These are phyloP conservation scores for Monosporascus sp. DNA, from an alignment of 2,329 filamentous ascomycete species.

Conservation along the genomic window DNA sequence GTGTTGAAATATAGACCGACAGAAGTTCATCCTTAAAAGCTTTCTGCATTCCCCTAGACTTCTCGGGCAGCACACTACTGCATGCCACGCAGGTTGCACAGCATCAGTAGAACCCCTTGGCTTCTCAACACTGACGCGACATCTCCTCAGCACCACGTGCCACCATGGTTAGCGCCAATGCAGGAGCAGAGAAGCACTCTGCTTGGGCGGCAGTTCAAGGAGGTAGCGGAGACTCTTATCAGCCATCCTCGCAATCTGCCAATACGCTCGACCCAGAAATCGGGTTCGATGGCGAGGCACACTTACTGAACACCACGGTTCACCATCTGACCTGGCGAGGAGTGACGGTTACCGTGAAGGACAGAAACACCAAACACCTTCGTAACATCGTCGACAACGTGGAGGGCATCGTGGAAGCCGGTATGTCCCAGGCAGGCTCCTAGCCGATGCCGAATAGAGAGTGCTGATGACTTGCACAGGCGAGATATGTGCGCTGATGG, in stretches of 20 bases:
- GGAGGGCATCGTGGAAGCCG: constrained; percentile 59
- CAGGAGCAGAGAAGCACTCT: not conserved
- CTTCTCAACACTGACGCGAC: too few species aligned
- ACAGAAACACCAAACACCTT: constrained; percentile 57
- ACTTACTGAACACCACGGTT: constrained; percentile 59
- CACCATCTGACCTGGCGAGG: constrained; percentile 60
- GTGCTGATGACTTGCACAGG: constrained; percentile 33
- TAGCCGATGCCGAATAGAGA: too few species aligned
- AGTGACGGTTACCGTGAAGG: constrained; percentile 67
- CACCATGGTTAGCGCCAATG: not conserved
- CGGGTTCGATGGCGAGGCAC: constrained; percentile 31
- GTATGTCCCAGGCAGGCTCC: constrained; percentile 26
- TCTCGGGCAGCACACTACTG: too few species aligned
- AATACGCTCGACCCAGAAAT: constrained; percentile 19
- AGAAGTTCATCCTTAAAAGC: too few species aligned
- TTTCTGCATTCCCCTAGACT: too few species aligned
- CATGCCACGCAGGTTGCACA: too few species aligned
- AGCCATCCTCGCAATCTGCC: not conserved
- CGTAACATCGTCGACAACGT: constrained; percentile 59
- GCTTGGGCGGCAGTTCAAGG: not conserved
- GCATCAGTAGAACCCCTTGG: too few species aligned
- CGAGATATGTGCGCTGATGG: constrained; percentile 76
- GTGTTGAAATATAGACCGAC: too few species aligned
- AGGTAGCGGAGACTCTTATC: not conserved
- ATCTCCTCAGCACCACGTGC: too few species aligned